These are phyloP conservation scores for Phaeolepiota aurea DNA, from an alignment of 768 basidiomycete species.

Conservation along the genomic window DNA sequence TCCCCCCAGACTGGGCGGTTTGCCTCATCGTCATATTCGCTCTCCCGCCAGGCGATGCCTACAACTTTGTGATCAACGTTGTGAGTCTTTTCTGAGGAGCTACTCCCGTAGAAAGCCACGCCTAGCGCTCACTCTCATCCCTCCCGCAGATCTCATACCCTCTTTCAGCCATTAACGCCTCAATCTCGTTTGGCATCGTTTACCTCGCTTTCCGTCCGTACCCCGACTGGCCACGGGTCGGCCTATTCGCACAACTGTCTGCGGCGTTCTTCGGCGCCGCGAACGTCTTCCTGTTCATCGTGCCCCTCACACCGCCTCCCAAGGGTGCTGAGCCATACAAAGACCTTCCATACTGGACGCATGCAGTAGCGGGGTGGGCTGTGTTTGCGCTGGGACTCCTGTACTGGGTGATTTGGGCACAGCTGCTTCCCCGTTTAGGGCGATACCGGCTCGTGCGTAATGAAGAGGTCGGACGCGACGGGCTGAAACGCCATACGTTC, in stretches of 20 bases:
- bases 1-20: conserved; percentile 25
- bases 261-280: conserved; percentile 43
- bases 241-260: background rate
- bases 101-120: background rate
- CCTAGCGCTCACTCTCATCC: background rate
- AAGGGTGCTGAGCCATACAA: conserved; percentile 38
- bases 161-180: conserved; percentile 32
- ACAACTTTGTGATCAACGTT: conserved; percentile 50
- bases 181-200: conserved; percentile 39
- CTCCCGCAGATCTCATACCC: conserved; percentile 27
- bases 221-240: background rate
- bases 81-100: conserved; percentile 22
- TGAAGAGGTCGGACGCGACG: no score
- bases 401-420: conserved; percentile 26
- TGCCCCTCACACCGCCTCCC: conserved; percentile 45
- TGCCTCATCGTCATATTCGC: conserved; percentile 28
- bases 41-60: conserved; percentile 59
- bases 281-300: conserved; percentile 50
- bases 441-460: no score
- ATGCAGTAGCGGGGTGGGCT: conserved; percentile 29
- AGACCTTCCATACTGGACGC: conserved; percentile 49
- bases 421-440: no score
- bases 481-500: no score
- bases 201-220: conserved; percentile 9
- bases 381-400: conserved; percentile 27